These are phyloP conservation scores for Euphorbia schlechtendalii DNA, from an alignment of 441 rosid species.

Conservation along the genomic window DNA sequence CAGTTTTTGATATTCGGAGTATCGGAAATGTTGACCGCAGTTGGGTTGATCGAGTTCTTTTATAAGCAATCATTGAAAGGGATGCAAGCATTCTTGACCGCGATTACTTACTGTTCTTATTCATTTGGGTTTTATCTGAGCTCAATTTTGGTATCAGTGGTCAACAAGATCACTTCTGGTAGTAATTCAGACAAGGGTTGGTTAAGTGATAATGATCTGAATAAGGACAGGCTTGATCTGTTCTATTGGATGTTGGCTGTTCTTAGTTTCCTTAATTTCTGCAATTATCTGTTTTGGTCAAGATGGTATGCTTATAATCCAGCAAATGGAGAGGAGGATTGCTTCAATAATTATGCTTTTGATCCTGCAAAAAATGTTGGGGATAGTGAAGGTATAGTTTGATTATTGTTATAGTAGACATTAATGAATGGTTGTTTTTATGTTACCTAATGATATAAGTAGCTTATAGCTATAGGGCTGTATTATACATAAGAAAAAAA, in stretches of 20 bases:
- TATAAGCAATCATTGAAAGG: slow-evolving; percentile 80
- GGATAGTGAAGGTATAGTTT: slow-evolving; percentile 31
- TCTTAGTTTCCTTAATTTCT: slow-evolving; percentile 69
- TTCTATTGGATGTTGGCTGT: slow-evolving; percentile 80
- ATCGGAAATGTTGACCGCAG: slow-evolving; percentile 91
- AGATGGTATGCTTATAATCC: slow-evolving; percentile 43
- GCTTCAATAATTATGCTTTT: slow-evolving; percentile 14
- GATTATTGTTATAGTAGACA: background rate
- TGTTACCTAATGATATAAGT: too few species aligned
- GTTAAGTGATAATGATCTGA: slow-evolving; percentile 64
- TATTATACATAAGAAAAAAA: slow-evolving; percentile 11
- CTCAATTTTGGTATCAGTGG: slow-evolving; percentile 69
- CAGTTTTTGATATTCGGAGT: slow-evolving; percentile 84
- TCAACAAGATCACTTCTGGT: slow-evolving; percentile 49
- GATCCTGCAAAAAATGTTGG: slow-evolving; percentile 27
- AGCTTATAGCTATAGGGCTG: slow-evolving; percentile 14
- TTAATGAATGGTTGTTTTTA: background rate
- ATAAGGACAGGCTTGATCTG: slow-evolving; percentile 73
- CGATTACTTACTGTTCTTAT: slow-evolving; percentile 82
- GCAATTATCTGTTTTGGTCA: slow-evolving; percentile 68
- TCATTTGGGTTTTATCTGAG: slow-evolving; percentile 87
- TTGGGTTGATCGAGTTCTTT: slow-evolving; percentile 92
- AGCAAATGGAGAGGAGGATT: slow-evolving; percentile 13
- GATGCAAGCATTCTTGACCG: slow-evolving; percentile 74
- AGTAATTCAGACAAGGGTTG: slow-evolving; percentile 48